Evolutionary conservation across 2,329 filamentous ascomycete genomes (phyloP).

Genomic region (Shiraia sp.): DNA sequence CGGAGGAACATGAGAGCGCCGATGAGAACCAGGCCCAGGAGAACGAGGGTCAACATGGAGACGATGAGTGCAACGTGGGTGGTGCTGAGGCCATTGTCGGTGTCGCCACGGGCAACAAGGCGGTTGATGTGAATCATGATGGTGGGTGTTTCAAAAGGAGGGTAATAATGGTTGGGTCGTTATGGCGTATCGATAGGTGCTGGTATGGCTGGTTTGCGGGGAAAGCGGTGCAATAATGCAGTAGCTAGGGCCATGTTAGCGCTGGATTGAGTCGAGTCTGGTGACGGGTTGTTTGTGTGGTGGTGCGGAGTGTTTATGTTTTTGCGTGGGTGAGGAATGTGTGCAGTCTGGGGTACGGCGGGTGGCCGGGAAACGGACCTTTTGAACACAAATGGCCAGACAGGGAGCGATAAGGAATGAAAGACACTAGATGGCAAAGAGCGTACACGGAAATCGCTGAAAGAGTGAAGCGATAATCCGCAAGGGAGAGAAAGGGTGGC

Average conservation of each 20-base stretch:
- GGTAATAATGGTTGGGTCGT: conserved; percentile 12
- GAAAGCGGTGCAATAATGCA: not conserved
- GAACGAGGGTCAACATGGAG: conserved; percentile 74
- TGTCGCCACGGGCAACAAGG: conserved; percentile 55
- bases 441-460: conserved; percentile 59
- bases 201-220: conserved; percentile 12
- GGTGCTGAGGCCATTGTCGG: conserved; percentile 56
- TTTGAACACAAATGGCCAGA: conserved; percentile 7
- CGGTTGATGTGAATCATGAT: conserved; percentile 52
- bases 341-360: conserved; percentile 16
- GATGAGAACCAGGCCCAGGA: conserved; percentile 70
- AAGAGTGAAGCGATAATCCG: conserved; percentile 65
- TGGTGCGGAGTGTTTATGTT: conserved; percentile 5
- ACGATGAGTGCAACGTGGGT: conserved; percentile 78
- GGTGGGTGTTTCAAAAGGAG: conserved; percentile 4
- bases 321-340: conserved; percentile 18
- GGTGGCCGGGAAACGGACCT: conserved; percentile 29
- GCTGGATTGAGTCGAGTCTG: too few species aligned
- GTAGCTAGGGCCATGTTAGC: not conserved
- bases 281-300: conserved; percentile 1
- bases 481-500: conserved; percentile 27
- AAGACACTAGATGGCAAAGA: conserved; percentile 39
- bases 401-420: conserved; percentile 21
- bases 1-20: conserved; percentile 74
- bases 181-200: conserved; percentile 25